Evolutionary conservation across 441 rosid species (phyloP).

Genomic region (Macaranga tanarius): DNA sequence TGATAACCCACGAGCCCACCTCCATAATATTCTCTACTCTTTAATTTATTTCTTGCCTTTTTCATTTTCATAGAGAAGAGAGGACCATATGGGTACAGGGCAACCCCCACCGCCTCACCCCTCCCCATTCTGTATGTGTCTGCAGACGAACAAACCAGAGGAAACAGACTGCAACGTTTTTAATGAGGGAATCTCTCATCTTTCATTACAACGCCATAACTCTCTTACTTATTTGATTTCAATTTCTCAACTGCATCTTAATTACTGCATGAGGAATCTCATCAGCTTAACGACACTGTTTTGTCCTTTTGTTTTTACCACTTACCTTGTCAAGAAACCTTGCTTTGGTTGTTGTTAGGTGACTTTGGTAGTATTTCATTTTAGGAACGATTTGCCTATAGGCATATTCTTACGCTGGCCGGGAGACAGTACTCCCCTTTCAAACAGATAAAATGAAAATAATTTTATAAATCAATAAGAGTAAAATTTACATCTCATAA

Average conservation of each 20-base stretch:
- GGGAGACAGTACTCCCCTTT: too few relatives aligned
- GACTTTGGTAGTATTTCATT: not conserved
- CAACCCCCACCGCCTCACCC: not conserved
- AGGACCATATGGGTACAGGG: not conserved
- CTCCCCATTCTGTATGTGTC: constrained; percentile 3
- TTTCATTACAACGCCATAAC: constrained; percentile 17
- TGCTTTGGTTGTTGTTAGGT: not conserved
- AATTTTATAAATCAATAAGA: too few relatives aligned
- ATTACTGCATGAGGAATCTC: constrained; percentile 33
- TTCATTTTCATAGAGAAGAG: not conserved
- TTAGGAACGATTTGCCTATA: too few relatives aligned
- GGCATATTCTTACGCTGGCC: too few relatives aligned
- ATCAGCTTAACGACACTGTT: constrained; percentile 14
- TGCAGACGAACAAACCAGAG: constrained; percentile 20
- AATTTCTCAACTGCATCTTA: constrained; percentile 16
- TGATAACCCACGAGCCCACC: constrained; percentile 28
- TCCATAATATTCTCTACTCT: constrained; percentile 24
- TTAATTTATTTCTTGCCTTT: constrained; percentile 8
- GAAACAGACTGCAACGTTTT: constrained; percentile 19
- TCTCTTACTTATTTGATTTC: constrained; percentile 8
- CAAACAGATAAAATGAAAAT: too few relatives aligned
- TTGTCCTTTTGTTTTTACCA: constrained; percentile 23
- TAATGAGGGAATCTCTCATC: constrained; percentile 28
- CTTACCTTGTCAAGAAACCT: not conserved
- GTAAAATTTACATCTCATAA: too few relatives aligned